Evolutionary conservation across 192 early-diverging fungal species (phyloP).

Genomic region (Phlyctochytrium planicorne): DNA sequence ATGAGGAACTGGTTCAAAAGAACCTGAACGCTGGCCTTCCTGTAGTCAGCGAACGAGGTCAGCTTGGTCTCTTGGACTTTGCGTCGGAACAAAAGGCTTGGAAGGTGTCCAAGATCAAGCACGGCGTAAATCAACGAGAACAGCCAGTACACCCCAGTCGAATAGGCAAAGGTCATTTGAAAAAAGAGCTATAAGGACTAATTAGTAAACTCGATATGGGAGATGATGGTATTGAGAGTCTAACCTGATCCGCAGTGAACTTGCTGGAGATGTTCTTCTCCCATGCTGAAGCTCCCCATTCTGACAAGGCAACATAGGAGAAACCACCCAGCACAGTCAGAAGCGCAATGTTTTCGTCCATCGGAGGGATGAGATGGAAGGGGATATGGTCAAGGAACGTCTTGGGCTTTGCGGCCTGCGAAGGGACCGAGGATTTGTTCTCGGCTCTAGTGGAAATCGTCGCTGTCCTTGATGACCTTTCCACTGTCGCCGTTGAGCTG

Average conservation of each 20-base stretch:
- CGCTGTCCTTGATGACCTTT: too few species aligned
- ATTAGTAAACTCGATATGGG: too few species aligned
- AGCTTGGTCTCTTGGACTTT: slow-evolving; percentile 4
- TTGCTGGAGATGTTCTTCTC: not conserved
- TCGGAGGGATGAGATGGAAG: not conserved
- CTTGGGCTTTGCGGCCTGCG: not conserved
- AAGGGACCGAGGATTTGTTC: too few species aligned
- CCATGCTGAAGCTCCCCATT: not conserved
- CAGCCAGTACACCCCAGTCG: not conserved
- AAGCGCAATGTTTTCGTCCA: not conserved
- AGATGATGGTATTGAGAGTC: too few species aligned
- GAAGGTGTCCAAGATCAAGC: not conserved
- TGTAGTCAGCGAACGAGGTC: not conserved
- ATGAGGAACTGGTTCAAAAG: slow-evolving; percentile 7
- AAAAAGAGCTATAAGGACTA: slow-evolving; percentile 8
- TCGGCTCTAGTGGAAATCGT: not conserved
- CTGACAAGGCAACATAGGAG: not conserved
- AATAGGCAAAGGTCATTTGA: not conserved
- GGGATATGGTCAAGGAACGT: not conserved
- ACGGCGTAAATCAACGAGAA: not conserved
- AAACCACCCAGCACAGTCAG: not conserved
- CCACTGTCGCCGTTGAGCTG: too few species aligned
- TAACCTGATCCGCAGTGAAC: too few species aligned
- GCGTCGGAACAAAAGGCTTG: not conserved
- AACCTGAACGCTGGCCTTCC: slow-evolving; percentile 2